A percentile compares a stretch with the other conserved stretches of the same genome.
phyloP scores from a whole-genome alignment of 257 asterid species.

The Capsicum chinense region DNA sequence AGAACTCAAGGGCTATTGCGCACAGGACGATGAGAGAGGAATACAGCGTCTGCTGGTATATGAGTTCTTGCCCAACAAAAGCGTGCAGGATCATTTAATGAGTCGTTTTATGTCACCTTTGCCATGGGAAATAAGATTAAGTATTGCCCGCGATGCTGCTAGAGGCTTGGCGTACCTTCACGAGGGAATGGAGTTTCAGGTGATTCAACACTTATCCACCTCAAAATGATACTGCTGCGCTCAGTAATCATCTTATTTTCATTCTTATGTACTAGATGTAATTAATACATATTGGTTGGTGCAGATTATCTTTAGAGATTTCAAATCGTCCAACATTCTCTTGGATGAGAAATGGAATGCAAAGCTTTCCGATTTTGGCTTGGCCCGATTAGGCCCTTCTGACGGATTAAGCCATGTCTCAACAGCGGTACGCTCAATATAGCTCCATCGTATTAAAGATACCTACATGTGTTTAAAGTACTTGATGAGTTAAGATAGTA shows the following conservation, averaged over 20 bases:
- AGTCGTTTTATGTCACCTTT: constrained; percentile 66
- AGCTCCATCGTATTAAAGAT: neutral
- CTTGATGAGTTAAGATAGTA: too few relatives aligned
- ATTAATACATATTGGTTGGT: constrained; percentile 17
- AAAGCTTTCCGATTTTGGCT: constrained; percentile 88
- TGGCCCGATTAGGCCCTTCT: constrained; percentile 82
- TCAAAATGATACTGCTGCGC: constrained; percentile 3
- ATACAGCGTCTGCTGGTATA: constrained; percentile 83
- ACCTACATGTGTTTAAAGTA: too few relatives aligned
- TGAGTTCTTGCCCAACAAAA: constrained; percentile 68
- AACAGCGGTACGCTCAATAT: constrained; percentile 60
- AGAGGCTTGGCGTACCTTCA: constrained; percentile 84
- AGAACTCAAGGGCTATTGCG: constrained; percentile 78
- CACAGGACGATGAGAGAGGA: constrained; percentile 91
- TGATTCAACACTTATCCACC: constrained; percentile 19
- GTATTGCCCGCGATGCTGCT: constrained; percentile 78
- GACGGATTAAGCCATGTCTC: constrained; percentile 88
- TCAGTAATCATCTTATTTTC: neutral
- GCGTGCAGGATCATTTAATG: constrained; percentile 79
- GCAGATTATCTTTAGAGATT: constrained; percentile 92
- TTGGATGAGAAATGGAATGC: constrained; percentile 85
- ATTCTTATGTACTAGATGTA: neutral
- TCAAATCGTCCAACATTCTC: constrained; percentile 90
- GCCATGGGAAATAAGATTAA: constrained; percentile 76
- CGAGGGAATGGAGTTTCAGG: constrained; percentile 96